A percentile compares a stretch with the other conserved stretches of the same genome.
These are phyloP conservation scores for Leucosporidium yakuticum DNA, from an alignment of 768 basidiomycete species.

Conservation along the genomic window DNA sequence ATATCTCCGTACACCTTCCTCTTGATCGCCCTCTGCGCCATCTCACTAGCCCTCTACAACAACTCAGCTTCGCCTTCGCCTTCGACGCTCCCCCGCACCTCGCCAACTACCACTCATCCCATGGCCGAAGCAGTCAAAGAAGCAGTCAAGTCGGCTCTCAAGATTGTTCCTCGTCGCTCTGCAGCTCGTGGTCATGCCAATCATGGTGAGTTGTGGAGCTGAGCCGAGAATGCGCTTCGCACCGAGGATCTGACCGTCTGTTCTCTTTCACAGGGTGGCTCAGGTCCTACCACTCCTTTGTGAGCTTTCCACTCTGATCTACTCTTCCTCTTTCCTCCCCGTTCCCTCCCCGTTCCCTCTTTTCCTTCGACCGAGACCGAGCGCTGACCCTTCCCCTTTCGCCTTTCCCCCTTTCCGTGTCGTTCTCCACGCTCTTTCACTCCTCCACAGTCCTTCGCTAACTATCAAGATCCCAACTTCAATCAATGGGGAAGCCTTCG, in stretches of 20 bases:
- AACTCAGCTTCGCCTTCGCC: too few species aligned
- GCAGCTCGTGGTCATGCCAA: slow-evolving; percentile 65
- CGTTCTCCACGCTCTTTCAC: too few species aligned
- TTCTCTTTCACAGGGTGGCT: too few species aligned
- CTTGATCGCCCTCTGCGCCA: too few species aligned
- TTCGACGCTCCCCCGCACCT: too few species aligned
- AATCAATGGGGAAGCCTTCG: slow-evolving; percentile 66
- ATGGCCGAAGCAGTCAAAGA: too few species aligned
- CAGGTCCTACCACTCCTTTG: background rate
- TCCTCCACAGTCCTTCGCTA: slow-evolving; percentile 42
- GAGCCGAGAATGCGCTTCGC: background rate
- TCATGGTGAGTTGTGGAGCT: slow-evolving; percentile 48
- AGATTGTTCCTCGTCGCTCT: slow-evolving; percentile 50
- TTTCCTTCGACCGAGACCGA: background rate
- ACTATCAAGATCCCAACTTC: slow-evolving; percentile 57
- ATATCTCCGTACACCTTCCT: too few species aligned
- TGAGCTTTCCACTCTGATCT: background rate
- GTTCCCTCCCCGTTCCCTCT: too few species aligned
- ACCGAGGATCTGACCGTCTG: background rate
- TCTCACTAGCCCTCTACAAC: too few species aligned
- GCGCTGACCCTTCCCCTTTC: background rate
- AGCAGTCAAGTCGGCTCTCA: slow-evolving; percentile 16
- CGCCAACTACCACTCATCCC: too few species aligned
- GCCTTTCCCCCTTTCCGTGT: background rate
- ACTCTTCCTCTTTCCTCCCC: too few species aligned